phyloP scores from a whole-genome alignment of 2,329 filamentous ascomycete species.

The Tricladium varicosporioides region DNA sequence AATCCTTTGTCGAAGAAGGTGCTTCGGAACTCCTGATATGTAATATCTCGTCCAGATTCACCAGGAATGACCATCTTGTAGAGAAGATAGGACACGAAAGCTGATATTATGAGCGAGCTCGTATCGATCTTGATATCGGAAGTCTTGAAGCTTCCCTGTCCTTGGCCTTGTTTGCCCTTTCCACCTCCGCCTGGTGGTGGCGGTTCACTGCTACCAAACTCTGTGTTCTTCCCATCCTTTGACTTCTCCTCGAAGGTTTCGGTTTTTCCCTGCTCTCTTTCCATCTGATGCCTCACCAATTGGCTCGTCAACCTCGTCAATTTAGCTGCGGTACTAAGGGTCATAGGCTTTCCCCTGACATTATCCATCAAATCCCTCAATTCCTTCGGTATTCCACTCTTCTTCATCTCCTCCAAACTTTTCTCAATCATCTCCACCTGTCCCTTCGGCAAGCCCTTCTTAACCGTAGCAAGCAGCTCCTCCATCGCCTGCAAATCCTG shows the following conservation, averaged over 20 bases:
- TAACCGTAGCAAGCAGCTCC: constrained; percentile 53
- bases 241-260: too few relatives aligned
- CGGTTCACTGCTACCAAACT: constrained; percentile 25
- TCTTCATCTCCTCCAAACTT: constrained; percentile 61
- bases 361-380: constrained; percentile 40
- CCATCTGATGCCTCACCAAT: constrained; percentile 31
- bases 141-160: constrained; percentile 21
- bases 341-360: constrained; percentile 28
- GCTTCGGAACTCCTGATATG: constrained; percentile 93
- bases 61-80: constrained; percentile 65
- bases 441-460: constrained; percentile 57
- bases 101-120: constrained; percentile 41
- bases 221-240: constrained; percentile 20
- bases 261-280: constrained; percentile 25
- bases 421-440: constrained; percentile 59
- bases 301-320: constrained; percentile 36
- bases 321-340: constrained; percentile 28
- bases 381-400: constrained; percentile 65
- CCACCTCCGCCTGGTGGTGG: constrained; percentile 34
- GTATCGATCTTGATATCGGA: constrained; percentile 31
- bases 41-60: constrained; percentile 75
- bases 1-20: constrained; percentile 95
- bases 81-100: constrained; percentile 60
- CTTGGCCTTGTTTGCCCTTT: constrained; percentile 33
- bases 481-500: constrained; percentile 59